A percentile compares a stretch with the other conserved stretches of the same genome.
phyloP scores from a whole-genome alignment of 2,329 filamentous ascomycete species.

The Ustulina deusta region DNA sequence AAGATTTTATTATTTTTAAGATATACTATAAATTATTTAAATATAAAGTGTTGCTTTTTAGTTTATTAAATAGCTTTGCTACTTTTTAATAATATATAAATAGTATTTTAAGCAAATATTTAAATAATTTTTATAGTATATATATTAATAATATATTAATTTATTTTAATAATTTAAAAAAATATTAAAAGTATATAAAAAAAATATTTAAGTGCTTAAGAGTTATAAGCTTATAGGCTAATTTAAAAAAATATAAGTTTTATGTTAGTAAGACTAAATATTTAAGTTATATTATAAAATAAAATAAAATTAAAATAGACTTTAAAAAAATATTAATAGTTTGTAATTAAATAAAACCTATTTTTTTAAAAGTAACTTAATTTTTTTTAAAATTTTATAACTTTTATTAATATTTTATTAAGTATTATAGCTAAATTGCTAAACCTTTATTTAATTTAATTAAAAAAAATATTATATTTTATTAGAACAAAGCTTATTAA shows the following conservation, averaged over 20 bases:
- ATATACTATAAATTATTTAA: too few species aligned
- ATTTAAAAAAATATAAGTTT: slow-evolving; percentile 5
- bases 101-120: too few species aligned
- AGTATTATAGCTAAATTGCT: neutral
- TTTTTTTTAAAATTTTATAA: slow-evolving; percentile 1
- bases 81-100: too few species aligned
- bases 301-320: neutral
- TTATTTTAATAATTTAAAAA: slow-evolving; percentile 3
- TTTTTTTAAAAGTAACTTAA: neutral
- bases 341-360: neutral
- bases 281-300: neutral
- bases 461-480: too few species aligned
- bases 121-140: neutral
- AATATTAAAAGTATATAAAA: neutral
- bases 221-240: neutral
- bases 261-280: neutral
- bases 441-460: too few species aligned
- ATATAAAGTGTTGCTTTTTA: too few species aligned
- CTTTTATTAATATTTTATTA: neutral
- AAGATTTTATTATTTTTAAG: neutral
- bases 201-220: too few species aligned
- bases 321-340: neutral
- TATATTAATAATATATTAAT: neutral
- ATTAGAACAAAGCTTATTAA: too few species aligned
- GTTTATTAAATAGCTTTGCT: too few species aligned